Evolutionary conservation across 345 rosid species (phyloP).

Genomic region (Salix purpurea): DNA sequence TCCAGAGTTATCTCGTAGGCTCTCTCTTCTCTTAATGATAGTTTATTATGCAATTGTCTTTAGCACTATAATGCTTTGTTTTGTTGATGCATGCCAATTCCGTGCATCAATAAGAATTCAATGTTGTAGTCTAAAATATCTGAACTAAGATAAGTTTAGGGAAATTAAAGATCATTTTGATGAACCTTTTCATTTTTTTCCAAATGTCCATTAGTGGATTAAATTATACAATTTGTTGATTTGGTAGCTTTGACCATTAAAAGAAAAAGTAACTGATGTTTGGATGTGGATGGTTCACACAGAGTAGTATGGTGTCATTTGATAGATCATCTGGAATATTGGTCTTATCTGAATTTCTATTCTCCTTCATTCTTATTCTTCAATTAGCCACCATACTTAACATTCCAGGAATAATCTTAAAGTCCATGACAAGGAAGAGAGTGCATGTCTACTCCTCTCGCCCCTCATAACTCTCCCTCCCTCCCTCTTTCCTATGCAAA

Average conservation of each 20-base stretch:
- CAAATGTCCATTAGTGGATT: not conserved
- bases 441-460: no score
- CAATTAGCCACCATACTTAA: no score
- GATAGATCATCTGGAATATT: no score
- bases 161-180: not conserved
- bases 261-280: no score
- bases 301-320: no score
- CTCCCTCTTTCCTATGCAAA: no score
- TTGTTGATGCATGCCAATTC: not conserved
- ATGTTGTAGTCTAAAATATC: not conserved
- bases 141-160: not conserved
- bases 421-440: no score
- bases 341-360: no score
- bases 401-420: no score
- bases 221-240: not conserved
- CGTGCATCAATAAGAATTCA: not conserved
- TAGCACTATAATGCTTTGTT: not conserved
- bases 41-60: constrained; percentile 7
- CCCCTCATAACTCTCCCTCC: no score
- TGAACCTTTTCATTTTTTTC: not conserved
- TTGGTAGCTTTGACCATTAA: not conserved
- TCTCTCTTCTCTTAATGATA: constrained; percentile 25
- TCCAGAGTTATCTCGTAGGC: constrained; percentile 92
- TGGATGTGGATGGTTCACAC: no score
- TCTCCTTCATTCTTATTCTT: no score